Evolutionary conservation across 2,329 filamentous ascomycete species (phyloP).

Genomic region (Ophiostoma triangulosporum): DNA sequence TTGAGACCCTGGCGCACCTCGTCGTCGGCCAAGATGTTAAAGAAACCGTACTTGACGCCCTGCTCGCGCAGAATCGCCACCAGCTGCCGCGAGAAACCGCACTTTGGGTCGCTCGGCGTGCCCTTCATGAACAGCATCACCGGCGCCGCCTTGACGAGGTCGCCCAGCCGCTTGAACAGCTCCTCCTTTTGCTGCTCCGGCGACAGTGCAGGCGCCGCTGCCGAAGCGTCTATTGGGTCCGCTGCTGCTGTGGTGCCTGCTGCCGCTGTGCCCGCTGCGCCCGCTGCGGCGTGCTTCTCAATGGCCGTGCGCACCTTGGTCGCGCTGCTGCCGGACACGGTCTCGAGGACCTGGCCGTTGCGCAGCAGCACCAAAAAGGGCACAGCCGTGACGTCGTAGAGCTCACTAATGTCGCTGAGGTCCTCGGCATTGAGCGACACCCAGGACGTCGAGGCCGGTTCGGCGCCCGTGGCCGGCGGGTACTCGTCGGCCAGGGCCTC

Average conservation of each 20-base stretch:
- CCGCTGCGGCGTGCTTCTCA: constrained; percentile 52
- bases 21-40: constrained; percentile 96
- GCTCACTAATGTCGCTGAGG: constrained; percentile 77
- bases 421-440: constrained; percentile 90
- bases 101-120: constrained; percentile 89
- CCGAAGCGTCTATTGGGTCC: constrained; percentile 21
- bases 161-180: constrained; percentile 62
- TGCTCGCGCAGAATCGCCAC: constrained; percentile 79
- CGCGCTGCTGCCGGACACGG: constrained; percentile 80
- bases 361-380: constrained; percentile 80
- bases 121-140: constrained; percentile 99
- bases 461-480: constrained; percentile 39
- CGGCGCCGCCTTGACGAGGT: constrained; percentile 85
- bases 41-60: constrained; percentile 93
- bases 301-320: constrained; percentile 73
- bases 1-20: constrained; percentile 94
- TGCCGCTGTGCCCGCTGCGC: constrained; percentile 21
- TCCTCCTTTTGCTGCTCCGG: constrained; percentile 60
- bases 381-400: constrained; percentile 88
- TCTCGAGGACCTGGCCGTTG: constrained; percentile 63
- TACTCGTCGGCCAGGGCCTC: constrained; percentile 78
- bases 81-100: constrained; percentile 85
- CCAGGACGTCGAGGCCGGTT: constrained; percentile 51
- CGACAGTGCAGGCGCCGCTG: constrained; percentile 31
- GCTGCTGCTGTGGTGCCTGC: constrained; percentile 21